phyloP scores from a whole-genome alignment of 208 protist genomes.

The Perkinsela sp. region DNA sequence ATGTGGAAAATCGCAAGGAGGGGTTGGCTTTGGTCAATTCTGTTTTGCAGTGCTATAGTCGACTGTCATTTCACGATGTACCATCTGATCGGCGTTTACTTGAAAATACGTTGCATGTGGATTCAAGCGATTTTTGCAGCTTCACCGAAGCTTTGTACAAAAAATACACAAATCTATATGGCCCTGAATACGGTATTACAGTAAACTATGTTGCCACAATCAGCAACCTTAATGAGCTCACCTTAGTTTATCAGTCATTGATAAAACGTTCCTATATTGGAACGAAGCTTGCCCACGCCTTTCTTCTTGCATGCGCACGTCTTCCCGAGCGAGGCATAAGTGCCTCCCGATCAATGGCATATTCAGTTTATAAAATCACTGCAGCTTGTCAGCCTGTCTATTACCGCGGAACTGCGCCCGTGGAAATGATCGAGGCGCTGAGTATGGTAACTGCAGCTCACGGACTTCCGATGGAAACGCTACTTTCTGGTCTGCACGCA shows the following conservation, averaged over 20 bases:
- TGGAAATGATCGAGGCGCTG: neutral
- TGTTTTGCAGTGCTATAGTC: no score
- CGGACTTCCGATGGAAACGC: neutral
- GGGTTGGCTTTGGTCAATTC: no score
- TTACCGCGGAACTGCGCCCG: neutral
- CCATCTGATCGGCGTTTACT: no score
- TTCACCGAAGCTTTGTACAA: no score
- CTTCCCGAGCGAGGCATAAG: neutral
- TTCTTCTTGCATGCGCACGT: neutral
- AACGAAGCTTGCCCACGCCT: neutral
- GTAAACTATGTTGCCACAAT: no score
- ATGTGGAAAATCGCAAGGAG: no score
- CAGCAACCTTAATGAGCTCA: no score
- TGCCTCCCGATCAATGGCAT: neutral
- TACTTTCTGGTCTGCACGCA: neutral
- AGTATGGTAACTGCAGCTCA: neutral
- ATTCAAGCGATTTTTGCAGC: no score
- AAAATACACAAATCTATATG: no score
- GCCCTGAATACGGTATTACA: no score
- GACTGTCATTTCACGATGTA: no score
- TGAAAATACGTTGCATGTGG: no score
- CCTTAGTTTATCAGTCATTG: neutral
- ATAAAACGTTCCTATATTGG: neutral
- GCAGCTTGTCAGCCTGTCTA: neutral
- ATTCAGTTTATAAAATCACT: neutral